Conservation (phyloP, 345 rosid species). For the Acer saccharum region DNA sequence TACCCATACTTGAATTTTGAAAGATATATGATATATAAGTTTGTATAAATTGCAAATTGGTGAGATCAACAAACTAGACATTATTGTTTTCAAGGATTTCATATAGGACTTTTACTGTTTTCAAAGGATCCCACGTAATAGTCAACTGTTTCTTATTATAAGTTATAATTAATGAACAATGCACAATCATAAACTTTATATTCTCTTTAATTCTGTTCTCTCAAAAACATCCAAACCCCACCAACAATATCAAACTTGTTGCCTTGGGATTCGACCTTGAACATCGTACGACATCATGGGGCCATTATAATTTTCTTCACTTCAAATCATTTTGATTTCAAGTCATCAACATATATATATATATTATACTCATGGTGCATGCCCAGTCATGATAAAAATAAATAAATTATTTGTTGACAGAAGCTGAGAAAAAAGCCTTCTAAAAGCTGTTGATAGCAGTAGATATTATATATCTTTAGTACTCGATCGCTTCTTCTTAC, state of each 20-base stretch:
- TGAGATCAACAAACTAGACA: neutral
- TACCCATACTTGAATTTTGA: too few relatives aligned
- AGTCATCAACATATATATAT: neutral
- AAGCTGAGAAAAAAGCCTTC: slow-evolving; percentile 14
- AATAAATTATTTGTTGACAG: neutral
- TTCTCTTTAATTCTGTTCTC: neutral
- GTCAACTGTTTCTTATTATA: slow-evolving; percentile 12
- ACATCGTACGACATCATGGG: slow-evolving; percentile 29
- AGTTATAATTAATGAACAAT: slow-evolving; percentile 11
- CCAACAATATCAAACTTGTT: slow-evolving; percentile 21
- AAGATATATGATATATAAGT: too few relatives aligned
- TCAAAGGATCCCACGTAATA: slow-evolving; percentile 8
- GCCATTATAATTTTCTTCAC: slow-evolving; percentile 11
- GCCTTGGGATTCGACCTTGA: slow-evolving; percentile 38
- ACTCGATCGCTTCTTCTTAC: neutral
- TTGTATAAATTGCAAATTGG: neutral
- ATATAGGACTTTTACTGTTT: neutral
- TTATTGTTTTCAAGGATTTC: too few relatives aligned
- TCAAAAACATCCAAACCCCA: slow-evolving; percentile 20
- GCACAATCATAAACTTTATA: slow-evolving; percentile 17
- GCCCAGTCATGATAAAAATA: neutral
- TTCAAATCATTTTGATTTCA: slow-evolving; percentile 36
- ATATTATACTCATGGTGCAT: neutral
- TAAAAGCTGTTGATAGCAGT: slow-evolving; percentile 30
- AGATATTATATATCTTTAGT: slow-evolving; percentile 8